These are phyloP conservation scores for Knufia petricola DNA, from an alignment of 2,329 filamentous ascomycete species.

Conservation along the genomic window DNA sequence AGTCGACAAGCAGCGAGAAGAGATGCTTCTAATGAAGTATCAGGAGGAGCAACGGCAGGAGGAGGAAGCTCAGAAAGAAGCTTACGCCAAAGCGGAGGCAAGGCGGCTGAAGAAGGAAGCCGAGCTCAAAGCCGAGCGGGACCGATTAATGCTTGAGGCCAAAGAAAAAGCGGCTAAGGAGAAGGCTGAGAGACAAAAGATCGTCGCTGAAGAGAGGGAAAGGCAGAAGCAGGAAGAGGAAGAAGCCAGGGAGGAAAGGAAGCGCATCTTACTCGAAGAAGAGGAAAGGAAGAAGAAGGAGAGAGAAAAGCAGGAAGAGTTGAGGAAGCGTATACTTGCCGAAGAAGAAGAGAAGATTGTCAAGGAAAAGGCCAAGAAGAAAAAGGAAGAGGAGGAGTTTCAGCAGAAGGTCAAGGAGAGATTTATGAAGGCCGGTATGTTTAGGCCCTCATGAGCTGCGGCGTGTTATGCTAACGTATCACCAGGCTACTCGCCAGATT, in stretches of 20 bases:
- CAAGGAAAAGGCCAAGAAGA: slow-evolving; percentile 6
- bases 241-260: slow-evolving; percentile 6
- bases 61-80: slow-evolving; percentile 36
- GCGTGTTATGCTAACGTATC: background rate
- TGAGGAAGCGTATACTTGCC: background rate
- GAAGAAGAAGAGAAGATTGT: slow-evolving; percentile 5
- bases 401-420: slow-evolving; percentile 25
- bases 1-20: slow-evolving; percentile 9
- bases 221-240: slow-evolving; percentile 3
- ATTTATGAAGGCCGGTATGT: slow-evolving; percentile 9
- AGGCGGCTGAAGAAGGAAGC: slow-evolving; percentile 25
- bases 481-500: slow-evolving; percentile 31
- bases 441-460: background rate
- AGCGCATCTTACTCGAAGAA: slow-evolving; percentile 31
- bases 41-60: slow-evolving; percentile 28
- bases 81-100: slow-evolving; percentile 30
- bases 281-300: slow-evolving; percentile 16
- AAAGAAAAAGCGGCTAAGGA: background rate
- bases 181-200: slow-evolving; percentile 1
- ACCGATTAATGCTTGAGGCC: background rate
- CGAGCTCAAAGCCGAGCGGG: slow-evolving; percentile 28
- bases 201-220: slow-evolving; percentile 5
- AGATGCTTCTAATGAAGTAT: slow-evolving; percentile 22
- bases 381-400: slow-evolving; percentile 23
- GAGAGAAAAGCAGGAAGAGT: slow-evolving; percentile 1